Conservation (phyloP, 345 rosid species). For the Bruguiera sexangula region DNA sequence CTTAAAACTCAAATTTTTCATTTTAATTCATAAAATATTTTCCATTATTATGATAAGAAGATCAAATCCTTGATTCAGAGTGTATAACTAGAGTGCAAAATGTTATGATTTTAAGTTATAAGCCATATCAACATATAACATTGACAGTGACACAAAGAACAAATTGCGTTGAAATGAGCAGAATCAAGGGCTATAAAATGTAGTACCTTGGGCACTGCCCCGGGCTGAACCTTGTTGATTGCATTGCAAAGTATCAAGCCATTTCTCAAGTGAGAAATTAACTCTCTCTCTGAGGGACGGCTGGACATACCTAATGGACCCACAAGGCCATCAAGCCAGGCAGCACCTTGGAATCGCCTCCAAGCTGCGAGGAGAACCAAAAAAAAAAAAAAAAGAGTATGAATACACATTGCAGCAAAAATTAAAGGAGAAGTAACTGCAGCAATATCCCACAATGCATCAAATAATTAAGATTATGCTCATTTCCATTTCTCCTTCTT, state of each 20-base stretch:
- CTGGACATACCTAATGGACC: slow-evolving; percentile 62
- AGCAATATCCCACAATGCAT: background rate
- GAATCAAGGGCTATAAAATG: background rate
- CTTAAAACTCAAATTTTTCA: too few relatives aligned
- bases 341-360: slow-evolving; percentile 65
- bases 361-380: slow-evolving; percentile 42
- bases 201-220: slow-evolving; percentile 75
- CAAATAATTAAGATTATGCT: too few relatives aligned
- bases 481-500: too few relatives aligned
- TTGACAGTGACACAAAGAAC: background rate
- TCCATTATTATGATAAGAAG: too few relatives aligned
- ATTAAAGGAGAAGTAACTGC: background rate
- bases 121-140: background rate
- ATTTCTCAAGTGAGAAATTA: slow-evolving; percentile 86
- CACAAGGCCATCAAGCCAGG: slow-evolving; percentile 68
- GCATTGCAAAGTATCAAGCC: slow-evolving; percentile 76
- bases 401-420: background rate
- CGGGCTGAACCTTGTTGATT: slow-evolving; percentile 77
- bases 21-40: too few relatives aligned
- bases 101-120: too few relatives aligned
- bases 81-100: too few relatives aligned
- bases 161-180: background rate
- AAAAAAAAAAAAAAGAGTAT: background rate
- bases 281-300: slow-evolving; percentile 76
- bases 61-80: too few relatives aligned